Conservation (phyloP, 2,329 filamentous ascomycete genomes). For the Xylaria sp. region DNA sequence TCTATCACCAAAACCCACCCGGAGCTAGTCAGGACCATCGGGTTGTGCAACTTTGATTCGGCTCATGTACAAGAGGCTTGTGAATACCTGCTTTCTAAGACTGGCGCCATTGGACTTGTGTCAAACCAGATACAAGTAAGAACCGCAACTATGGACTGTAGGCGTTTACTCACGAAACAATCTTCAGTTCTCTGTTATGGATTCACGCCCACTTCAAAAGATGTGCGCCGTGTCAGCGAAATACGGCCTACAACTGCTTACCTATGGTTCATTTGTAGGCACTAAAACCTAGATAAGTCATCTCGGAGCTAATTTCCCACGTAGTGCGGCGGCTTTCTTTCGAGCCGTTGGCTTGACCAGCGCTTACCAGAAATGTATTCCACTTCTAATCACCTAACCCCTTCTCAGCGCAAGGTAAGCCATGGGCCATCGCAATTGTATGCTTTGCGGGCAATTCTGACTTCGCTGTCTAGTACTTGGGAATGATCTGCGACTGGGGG, state of each 20-base stretch:
- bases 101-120: constrained; percentile 38
- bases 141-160: not conserved
- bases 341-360: constrained; percentile 41
- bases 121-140: constrained; percentile 45
- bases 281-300: too few relatives aligned
- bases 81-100: constrained; percentile 40
- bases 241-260: constrained; percentile 42
- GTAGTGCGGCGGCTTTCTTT: constrained; percentile 45
- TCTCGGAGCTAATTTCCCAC: not conserved
- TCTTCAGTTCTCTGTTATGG: constrained; percentile 42
- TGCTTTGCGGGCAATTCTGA: not conserved
- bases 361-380: constrained; percentile 43
- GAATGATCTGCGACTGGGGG: constrained; percentile 42
- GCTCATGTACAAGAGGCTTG: constrained; percentile 41
- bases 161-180: constrained; percentile 1
- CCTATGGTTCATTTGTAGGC: constrained; percentile 44
- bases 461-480: constrained; percentile 35
- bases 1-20: constrained; percentile 36
- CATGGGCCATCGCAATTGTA: not conserved
- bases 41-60: constrained; percentile 45
- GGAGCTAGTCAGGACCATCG: constrained; percentile 40
- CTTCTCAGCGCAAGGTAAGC: constrained; percentile 44
- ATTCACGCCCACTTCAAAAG: constrained; percentile 39
- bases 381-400: constrained; percentile 39
- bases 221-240: constrained; percentile 40